Conservation (phyloP, 2,329 filamentous ascomycete species). For the Colletotrichum tofieldiae region DNA sequence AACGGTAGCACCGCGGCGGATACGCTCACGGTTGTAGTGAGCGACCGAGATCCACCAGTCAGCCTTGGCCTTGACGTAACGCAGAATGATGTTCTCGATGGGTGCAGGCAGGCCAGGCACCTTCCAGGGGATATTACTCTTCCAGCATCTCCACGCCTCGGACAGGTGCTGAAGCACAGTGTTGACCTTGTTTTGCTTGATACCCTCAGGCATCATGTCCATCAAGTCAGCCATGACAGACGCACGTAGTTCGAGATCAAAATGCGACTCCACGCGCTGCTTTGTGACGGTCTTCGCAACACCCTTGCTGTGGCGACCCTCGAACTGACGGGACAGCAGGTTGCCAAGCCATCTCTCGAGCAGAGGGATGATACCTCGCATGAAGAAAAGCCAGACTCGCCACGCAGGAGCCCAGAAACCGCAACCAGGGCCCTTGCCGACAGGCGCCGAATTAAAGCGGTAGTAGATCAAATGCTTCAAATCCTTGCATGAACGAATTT, state of each 20-base stretch:
- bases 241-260: constrained; percentile 95
- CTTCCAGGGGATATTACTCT: constrained; percentile 99
- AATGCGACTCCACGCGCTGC: constrained; percentile 98
- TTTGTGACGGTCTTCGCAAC: constrained; percentile 99
- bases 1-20: constrained; percentile 94
- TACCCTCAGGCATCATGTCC: constrained; percentile 99
- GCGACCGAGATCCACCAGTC: constrained; percentile 99
- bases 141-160: constrained; percentile 99
- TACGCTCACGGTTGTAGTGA: constrained; percentile 98
- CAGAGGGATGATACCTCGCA: constrained; percentile 97
- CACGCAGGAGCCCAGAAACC: constrained; percentile 99
- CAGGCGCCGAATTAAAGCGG: constrained; percentile 96
- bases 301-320: constrained; percentile 98
- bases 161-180: constrained; percentile 97
- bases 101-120: constrained; percentile 95
- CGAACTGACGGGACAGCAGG: constrained; percentile 95
- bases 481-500: constrained; percentile 99
- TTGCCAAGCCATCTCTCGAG: constrained; percentile 98
- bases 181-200: constrained; percentile 99
- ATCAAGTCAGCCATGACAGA: constrained; percentile 99
- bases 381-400: constrained; percentile 99
- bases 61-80: constrained; percentile 99
- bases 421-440: constrained; percentile 97
- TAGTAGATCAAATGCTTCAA: constrained; percentile 99
- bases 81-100: constrained; percentile 98